Evolutionary conservation across 305 asterid species (phyloP).

Genomic region (Fraxinus nigra): DNA sequence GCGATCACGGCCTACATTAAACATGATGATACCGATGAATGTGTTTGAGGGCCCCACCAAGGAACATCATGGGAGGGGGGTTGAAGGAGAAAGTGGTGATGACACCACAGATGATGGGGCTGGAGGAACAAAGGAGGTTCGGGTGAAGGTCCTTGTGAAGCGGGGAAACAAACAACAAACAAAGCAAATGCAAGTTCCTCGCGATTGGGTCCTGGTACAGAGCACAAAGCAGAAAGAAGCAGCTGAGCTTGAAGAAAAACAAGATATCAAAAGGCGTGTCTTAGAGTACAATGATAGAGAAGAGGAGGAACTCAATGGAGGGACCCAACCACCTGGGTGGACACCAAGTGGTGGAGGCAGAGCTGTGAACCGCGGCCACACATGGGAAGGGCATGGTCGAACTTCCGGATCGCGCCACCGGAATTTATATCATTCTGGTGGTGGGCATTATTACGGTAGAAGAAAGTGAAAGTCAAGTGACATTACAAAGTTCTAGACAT

Average conservation of each 20-base stretch:
- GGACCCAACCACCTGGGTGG: slow-evolving; percentile 56
- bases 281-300: slow-evolving; percentile 93
- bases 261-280: slow-evolving; percentile 89
- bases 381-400: slow-evolving; percentile 78
- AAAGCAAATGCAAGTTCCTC: slow-evolving; percentile 88
- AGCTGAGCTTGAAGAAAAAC: slow-evolving; percentile 97
- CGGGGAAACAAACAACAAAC: slow-evolving; percentile 95
- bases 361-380: slow-evolving; percentile 52
- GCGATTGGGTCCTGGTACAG: slow-evolving; percentile 88
- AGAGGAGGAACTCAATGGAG: slow-evolving; percentile 91
- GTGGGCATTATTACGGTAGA: slow-evolving; percentile 79
- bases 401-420: slow-evolving; percentile 64
- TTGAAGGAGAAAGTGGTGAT: slow-evolving; percentile 89
- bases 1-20: slow-evolving; percentile 81
- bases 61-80: slow-evolving; percentile 71
- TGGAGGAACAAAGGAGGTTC: slow-evolving; percentile 72
- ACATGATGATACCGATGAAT: slow-evolving; percentile 94
- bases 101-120: slow-evolving; percentile 69
- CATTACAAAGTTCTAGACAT: background rate
- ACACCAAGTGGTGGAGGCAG: slow-evolving; percentile 65
- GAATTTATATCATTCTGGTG: slow-evolving; percentile 71
- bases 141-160: slow-evolving; percentile 90
- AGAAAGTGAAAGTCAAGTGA: slow-evolving; percentile 28
- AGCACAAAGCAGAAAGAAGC: slow-evolving; percentile 97
- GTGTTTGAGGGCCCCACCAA: slow-evolving; percentile 73